Base-by-base conservation (phyloP, 345 rosid species). In the Moricandia arvensis region DNA sequence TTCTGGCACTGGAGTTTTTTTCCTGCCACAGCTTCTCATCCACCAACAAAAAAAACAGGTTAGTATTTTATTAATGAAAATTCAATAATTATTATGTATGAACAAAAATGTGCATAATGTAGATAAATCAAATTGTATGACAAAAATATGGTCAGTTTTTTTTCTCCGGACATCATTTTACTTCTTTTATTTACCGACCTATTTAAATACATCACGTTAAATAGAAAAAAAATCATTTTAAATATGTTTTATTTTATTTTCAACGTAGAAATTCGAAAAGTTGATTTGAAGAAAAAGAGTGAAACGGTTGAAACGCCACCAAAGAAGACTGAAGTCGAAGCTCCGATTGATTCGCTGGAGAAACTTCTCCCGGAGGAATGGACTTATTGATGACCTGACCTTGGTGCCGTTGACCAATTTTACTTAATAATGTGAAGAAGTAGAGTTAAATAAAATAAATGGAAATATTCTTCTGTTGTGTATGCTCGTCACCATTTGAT, bases 1-100 rank as follows among this genome's bases (percentile, higher is more conserved):
- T 59, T 60, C 86, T 6, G 97, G 98, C 3, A 94, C 98, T 29
- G 98, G 97, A 43, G 97, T 94, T 57, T 94, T 90, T 69, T 86
- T 91, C 54, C 98, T 97, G 9, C 77, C 3, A 87, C 85, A 15
- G 34, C 81, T 9, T 73, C 78, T 55, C 76, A 63, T 59, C 88
- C 75, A 3, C 61, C 83, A 5, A 69, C 34, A 75, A 86, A 80
- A 75, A 90, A 80, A 72, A 81, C 96, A 80, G 88, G 98, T 89
- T 17, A 51, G 9, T 49, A 59, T 27, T 26, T 43, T 12, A 43
- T 43, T 15, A 13, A 43, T 43, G 24, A 21, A 21, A 21, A 21
- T 21, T 21, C 24, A 21, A 21, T 21, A 21, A 21, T 21, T 21
- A 21, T 21, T 21, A 21, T 21, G 24, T 21, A 21, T 21, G 24